Evolutionary conservation across 805 yeast species (phyloP).

Genomic region (Metschnikowia lochheadii): DNA sequence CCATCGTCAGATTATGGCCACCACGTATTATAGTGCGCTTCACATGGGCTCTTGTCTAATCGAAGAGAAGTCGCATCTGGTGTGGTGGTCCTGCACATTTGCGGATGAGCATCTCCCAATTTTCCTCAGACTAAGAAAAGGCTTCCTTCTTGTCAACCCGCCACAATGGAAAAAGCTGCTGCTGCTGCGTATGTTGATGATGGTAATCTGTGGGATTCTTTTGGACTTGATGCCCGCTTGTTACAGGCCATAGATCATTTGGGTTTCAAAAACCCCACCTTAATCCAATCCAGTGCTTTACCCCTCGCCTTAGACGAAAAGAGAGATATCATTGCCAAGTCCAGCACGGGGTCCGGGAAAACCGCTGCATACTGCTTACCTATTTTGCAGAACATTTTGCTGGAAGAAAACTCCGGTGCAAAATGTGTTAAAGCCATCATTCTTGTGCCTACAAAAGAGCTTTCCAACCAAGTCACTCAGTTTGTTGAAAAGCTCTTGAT

Average conservation of each 20-base stretch:
- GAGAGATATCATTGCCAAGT: slow-evolving; percentile 89
- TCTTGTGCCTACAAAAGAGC: slow-evolving; percentile 89
- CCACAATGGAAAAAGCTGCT: slow-evolving; percentile 36
- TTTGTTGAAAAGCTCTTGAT: slow-evolving; percentile 65
- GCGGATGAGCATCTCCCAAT: slow-evolving; percentile 18
- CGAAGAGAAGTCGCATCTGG: not conserved
- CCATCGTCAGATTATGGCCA: too few relatives aligned
- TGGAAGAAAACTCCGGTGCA: slow-evolving; percentile 28
- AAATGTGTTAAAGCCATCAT: slow-evolving; percentile 54
- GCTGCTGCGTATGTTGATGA: slow-evolving; percentile 71
- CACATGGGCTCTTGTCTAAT: not conserved
- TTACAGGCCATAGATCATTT: slow-evolving; percentile 76
- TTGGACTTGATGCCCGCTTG: slow-evolving; percentile 78
- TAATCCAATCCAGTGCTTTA: slow-evolving; percentile 87
- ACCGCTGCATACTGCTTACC: slow-evolving; percentile 90
- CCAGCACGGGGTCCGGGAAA: slow-evolving; percentile 94
- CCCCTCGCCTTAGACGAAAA: slow-evolving; percentile 87
- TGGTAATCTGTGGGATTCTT: slow-evolving; percentile 63
- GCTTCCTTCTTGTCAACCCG: not conserved
- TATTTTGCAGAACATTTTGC: slow-evolving; percentile 70
- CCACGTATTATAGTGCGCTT: not conserved
- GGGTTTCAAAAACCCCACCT: slow-evolving; percentile 83
- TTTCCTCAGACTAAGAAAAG: slow-evolving; percentile 6
- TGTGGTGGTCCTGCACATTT: slow-evolving; percentile 7
- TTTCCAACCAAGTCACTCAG: slow-evolving; percentile 76